Evolutionary conservation across 306 rosid genomes (phyloP), one percentile per base, ranked within the genome.

Genomic region (Fagus crenata): DNA sequence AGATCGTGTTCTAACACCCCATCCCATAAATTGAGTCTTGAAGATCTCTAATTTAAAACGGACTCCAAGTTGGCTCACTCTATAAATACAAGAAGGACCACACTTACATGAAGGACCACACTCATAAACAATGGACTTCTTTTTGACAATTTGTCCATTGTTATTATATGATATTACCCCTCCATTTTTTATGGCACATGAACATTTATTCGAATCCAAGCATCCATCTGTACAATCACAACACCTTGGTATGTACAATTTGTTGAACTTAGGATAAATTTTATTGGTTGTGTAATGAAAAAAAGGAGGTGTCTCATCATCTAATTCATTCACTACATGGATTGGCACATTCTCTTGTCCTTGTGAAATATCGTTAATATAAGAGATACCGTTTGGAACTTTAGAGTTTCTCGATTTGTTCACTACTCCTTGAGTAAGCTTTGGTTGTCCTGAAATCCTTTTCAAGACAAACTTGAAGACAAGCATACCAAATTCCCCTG

Each of bases 1-100:
- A 5, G 84, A 72, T 36, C 77, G 81, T 0, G 91, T 75, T 67
- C 87, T 70, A 56, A 87, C 91, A 76, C 85, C 89, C 91, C 91
- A 87, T 18, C 85, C 83, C 49, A 63, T 78, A 2, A 4, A 28
- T 49, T 69, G 18, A 0, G 85, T 75, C 51, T 15, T 75, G 70
- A 81, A 85, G 18, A 87, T 82, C 65, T 85, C 91, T 0, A 87
- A 78, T 6, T 78, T 80, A 43, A 87, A 80, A 11, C 28, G 73
- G 33, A 83, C 49, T 0, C 85, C 84, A 32, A 12, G 18, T 35
- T 82, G 86, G 40, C 76, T 77, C 11, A 79, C 79, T 49, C 77
- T 75, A 40, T 77, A 84, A 43, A 8, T 49, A 75, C 90, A 87
- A 65, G 85, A 55, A 1, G 83, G 22, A 58, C 74, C 49, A 67